Percentiles rank a stretch among this genome's conserved stretches.
Evolutionary conservation across 2,329 filamentous ascomycete species (phyloP).

Genomic region (Aaosphaeria pasadenensis): DNA sequence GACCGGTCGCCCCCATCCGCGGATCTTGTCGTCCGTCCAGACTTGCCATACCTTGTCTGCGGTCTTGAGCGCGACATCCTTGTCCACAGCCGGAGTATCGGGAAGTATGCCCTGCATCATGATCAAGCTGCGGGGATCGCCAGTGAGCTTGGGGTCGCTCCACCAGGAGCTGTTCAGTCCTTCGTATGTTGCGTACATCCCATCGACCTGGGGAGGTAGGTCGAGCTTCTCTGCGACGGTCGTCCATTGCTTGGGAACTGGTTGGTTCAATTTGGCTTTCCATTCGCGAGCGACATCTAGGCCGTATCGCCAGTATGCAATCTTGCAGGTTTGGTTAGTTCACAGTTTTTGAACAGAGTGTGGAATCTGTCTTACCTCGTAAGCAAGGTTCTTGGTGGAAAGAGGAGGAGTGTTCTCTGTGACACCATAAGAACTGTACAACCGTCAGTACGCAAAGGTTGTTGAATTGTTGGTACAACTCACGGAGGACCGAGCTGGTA

Average conservation of each 20-base stretch:
- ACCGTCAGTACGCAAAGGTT: neutral
- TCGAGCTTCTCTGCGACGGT: constrained; percentile 48
- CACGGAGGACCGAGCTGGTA: constrained; percentile 52
- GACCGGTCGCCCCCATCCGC: constrained; percentile 29
- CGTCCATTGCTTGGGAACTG: constrained; percentile 29
- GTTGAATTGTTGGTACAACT: neutral
- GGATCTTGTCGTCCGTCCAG: constrained; percentile 27
- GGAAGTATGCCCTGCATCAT: constrained; percentile 27
- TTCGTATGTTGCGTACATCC: constrained; percentile 46
- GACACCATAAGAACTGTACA: constrained; percentile 41
- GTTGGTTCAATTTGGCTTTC: constrained; percentile 47
- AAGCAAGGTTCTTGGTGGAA: constrained; percentile 54
- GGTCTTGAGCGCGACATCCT: constrained; percentile 18
- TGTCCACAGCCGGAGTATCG: constrained; percentile 17
- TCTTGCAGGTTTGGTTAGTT: neutral
- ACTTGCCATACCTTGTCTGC: constrained; percentile 22
- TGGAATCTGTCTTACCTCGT: constrained; percentile 40
- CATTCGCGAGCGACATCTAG: constrained; percentile 52
- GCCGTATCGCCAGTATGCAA: constrained; percentile 59
- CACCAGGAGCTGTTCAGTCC: constrained; percentile 37
- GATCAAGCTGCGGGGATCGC: constrained; percentile 24
- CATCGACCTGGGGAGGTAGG: constrained; percentile 48
- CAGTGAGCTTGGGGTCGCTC: constrained; percentile 18
- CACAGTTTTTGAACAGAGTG: neutral
- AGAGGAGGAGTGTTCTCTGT: constrained; percentile 59